Evolutionary conservation across 2,329 filamentous ascomycete species (phyloP).

Genomic region (Samsoniella hepiali): DNA sequence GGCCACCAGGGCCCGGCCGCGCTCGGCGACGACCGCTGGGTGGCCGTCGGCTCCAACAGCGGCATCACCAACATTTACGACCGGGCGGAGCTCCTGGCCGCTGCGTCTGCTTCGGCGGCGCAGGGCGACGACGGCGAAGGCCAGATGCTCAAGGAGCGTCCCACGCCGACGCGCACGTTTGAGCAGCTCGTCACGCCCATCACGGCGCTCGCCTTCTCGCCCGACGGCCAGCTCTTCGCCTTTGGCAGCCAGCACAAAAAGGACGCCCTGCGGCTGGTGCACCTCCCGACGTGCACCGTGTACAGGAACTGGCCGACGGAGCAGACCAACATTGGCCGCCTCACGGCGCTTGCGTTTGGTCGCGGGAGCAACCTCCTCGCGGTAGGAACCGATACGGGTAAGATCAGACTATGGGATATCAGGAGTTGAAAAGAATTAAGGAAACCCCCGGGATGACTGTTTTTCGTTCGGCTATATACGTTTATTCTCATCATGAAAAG

Average conservation of each 20-base stretch:
- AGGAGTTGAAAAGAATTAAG: conserved; percentile 45
- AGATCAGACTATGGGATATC: conserved; percentile 89
- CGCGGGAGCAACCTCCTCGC: conserved; percentile 67
- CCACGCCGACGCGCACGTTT: conserved; percentile 68
- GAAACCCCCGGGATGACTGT: not conserved
- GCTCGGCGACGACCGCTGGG: conserved; percentile 81
- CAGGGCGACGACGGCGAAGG: conserved; percentile 29
- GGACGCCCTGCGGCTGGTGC: conserved; percentile 81
- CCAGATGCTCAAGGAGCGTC: conserved; percentile 58
- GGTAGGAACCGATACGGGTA: conserved; percentile 84
- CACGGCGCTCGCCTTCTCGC: conserved; percentile 75
- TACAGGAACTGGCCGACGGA: conserved; percentile 97
- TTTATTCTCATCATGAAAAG: not conserved
- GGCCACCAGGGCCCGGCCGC: conserved; percentile 58
- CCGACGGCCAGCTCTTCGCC: conserved; percentile 83
- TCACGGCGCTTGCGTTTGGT: conserved; percentile 71
- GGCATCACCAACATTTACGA: conserved; percentile 96
- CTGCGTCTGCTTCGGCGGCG: conserved; percentile 35
- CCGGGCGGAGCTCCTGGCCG: conserved; percentile 58
- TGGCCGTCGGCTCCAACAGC: conserved; percentile 79
- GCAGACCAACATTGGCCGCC: conserved; percentile 80
- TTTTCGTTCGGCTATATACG: not conserved
- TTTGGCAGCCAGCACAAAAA: conserved; percentile 86
- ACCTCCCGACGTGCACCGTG: conserved; percentile 87
- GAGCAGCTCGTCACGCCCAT: conserved; percentile 87